Evolutionary conservation across 495 filamentous ascomycete species (phyloP).

Genomic region (Aspergillus nidulans): DNA sequence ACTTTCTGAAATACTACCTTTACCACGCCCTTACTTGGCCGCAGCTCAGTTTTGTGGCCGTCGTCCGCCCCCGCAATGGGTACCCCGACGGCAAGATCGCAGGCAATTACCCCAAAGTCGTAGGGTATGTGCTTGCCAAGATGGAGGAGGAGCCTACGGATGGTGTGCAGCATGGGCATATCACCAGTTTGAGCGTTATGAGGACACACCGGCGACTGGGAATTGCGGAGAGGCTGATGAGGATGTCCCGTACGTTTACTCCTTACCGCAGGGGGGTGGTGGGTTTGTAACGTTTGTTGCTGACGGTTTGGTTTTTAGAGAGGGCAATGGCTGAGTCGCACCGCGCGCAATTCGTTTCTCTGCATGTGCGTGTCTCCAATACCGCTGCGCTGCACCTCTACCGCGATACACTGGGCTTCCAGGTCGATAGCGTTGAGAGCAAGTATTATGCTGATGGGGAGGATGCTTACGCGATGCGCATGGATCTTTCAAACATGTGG

Average conservation of each 20-base stretch:
- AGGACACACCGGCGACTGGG: slow-evolving; percentile 86
- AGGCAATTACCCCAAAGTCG: slow-evolving; percentile 93
- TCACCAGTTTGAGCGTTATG: slow-evolving; percentile 94
- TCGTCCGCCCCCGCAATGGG: slow-evolving; percentile 72
- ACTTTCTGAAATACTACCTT: slow-evolving; percentile 99
- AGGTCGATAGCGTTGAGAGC: slow-evolving; percentile 79
- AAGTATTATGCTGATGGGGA: slow-evolving; percentile 99
- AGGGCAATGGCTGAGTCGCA: slow-evolving; percentile 95
- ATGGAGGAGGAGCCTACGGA: slow-evolving; percentile 98
- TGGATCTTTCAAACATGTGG: slow-evolving; percentile 67
- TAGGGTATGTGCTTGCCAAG: slow-evolving; percentile 98
- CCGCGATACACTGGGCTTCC: slow-evolving; percentile 88
- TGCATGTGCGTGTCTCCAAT: slow-evolving; percentile 94
- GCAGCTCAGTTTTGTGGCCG: slow-evolving; percentile 91
- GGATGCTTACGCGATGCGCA: slow-evolving; percentile 91
- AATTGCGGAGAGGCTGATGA: slow-evolving; percentile 94
- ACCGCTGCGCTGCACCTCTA: slow-evolving; percentile 86
- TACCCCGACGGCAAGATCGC: slow-evolving; percentile 35
- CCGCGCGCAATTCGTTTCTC: slow-evolving; percentile 83
- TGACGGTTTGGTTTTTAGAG: slow-evolving; percentile 47
- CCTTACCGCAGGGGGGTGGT: neutral
- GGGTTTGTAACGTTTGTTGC: no score
- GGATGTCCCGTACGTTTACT: slow-evolving; percentile 76
- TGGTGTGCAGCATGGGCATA: slow-evolving; percentile 90
- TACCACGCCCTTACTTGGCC: slow-evolving; percentile 99